phyloP scores from a whole-genome alignment of 805 yeast species.

The Hermanozyma aechmeae region DNA sequence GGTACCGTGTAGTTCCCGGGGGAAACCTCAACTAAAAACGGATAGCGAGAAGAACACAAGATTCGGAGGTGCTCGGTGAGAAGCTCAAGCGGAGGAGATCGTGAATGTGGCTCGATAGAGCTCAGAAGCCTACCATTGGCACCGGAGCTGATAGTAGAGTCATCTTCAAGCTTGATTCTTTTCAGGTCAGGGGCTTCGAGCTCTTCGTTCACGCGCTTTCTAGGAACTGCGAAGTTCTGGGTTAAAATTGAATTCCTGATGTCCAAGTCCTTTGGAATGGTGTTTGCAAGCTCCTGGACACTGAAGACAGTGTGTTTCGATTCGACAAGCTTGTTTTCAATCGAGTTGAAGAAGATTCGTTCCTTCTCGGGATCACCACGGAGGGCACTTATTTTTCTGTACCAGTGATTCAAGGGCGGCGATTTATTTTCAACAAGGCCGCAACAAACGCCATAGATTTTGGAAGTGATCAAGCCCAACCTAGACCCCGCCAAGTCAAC shows the following conservation, averaged over 20 bases:
- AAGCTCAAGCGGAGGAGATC: no score
- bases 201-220: slow-evolving; percentile 5
- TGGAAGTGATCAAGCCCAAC: slow-evolving; percentile 60
- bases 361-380: slow-evolving; percentile 41
- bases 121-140: no score
- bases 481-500: slow-evolving; percentile 54
- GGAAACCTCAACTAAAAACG: slow-evolving; percentile 52
- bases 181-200: slow-evolving; percentile 11
- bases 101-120: no score
- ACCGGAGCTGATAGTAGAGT: slow-evolving; percentile 1
- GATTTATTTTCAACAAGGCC: slow-evolving; percentile 48
- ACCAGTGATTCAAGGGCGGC: slow-evolving; percentile 31
- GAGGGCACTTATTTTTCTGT: slow-evolving; percentile 37
- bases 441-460: slow-evolving; percentile 54
- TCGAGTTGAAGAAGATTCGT: slow-evolving; percentile 13
- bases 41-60: no score
- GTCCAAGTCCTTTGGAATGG: slow-evolving; percentile 32
- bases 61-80: no score
- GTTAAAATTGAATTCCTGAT: slow-evolving; percentile 37
- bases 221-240: slow-evolving; percentile 31
- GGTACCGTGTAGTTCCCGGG: slow-evolving; percentile 58
- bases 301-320: slow-evolving; percentile 25
- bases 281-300: slow-evolving; percentile 23
- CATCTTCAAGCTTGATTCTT: slow-evolving; percentile 33
- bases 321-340: slow-evolving; percentile 26